Conservation (phyloP, 257 asterid genomes). For the Przewalskia tangutica region DNA sequence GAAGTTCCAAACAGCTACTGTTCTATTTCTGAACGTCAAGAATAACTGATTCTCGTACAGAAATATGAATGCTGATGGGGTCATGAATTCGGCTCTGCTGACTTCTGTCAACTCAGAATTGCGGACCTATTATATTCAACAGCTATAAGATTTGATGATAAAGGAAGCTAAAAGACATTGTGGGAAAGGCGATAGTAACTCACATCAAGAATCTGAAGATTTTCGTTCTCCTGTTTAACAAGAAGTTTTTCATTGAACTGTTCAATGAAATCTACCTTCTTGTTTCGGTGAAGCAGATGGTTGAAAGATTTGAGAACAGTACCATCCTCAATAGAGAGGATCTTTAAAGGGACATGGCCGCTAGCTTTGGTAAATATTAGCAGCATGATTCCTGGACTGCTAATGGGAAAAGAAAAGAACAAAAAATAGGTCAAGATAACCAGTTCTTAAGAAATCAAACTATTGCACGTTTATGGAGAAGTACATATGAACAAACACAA, state of each 20-base stretch:
- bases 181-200: background rate
- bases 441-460: background rate
- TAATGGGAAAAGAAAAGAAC: constrained; percentile 12
- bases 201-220: constrained; percentile 24
- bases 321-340: constrained; percentile 93
- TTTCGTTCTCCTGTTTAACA: constrained; percentile 34
- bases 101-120: constrained; percentile 83
- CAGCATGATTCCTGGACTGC: constrained; percentile 87
- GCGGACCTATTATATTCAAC: constrained; percentile 55
- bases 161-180: background rate
- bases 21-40: constrained; percentile 87
- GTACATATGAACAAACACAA: background rate
- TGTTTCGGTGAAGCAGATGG: constrained; percentile 19
- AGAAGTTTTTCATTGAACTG: constrained; percentile 83
- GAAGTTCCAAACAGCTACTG: constrained; percentile 98
- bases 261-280: constrained; percentile 23
- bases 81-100: constrained; percentile 88
- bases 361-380: constrained; percentile 59
- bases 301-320: constrained; percentile 44
- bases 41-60: constrained; percentile 91
- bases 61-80: constrained; percentile 97
- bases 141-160: background rate
- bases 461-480: background rate
- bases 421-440: background rate
- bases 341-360: constrained; percentile 75